phyloP scores from a whole-genome alignment of 1,284 basidiomycete species.

The Agaricales sp. region DNA sequence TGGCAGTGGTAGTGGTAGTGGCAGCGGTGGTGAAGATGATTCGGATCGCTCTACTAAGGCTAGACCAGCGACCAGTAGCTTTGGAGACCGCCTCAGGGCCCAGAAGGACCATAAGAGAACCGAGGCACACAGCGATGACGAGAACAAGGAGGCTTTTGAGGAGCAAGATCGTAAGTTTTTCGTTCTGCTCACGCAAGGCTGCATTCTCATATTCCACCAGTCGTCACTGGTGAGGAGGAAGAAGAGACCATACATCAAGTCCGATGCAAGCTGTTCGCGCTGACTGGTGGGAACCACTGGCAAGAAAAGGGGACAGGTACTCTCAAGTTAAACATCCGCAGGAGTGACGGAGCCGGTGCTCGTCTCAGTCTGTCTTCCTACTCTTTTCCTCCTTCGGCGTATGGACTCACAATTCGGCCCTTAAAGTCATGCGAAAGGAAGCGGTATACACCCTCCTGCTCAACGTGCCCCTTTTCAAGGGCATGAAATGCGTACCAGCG shows the following conservation, averaged over 20 bases:
- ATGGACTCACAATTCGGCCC: neutral
- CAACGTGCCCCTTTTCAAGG: slow-evolving; percentile 80
- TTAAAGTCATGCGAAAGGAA: slow-evolving; percentile 90
- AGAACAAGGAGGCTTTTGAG: slow-evolving; percentile 37
- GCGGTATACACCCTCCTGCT: slow-evolving; percentile 81
- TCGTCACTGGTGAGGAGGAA: slow-evolving; percentile 86
- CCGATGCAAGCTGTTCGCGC: slow-evolving; percentile 76
- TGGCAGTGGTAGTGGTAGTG: slow-evolving; percentile 14
- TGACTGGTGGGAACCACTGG: slow-evolving; percentile 64
- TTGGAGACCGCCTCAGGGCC: slow-evolving; percentile 55
- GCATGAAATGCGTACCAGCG: slow-evolving; percentile 72
- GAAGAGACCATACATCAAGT: slow-evolving; percentile 80
- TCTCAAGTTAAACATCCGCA: slow-evolving; percentile 72
- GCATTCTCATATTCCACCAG: slow-evolving; percentile 27
- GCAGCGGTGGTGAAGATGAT: slow-evolving; percentile 23
- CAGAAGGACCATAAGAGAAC: slow-evolving; percentile 45
- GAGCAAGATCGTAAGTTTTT: slow-evolving; percentile 59
- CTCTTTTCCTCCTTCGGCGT: slow-evolving; percentile 1
- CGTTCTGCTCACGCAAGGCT: slow-evolving; percentile 5
- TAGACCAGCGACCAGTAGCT: slow-evolving; percentile 23
- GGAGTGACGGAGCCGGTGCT: slow-evolving; percentile 57
- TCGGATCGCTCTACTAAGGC: slow-evolving; percentile 25
- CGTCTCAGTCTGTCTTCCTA: slow-evolving; percentile 52
- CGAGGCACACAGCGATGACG: slow-evolving; percentile 29
- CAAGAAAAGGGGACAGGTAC: slow-evolving; percentile 83